Evolutionary conservation across 2,329 filamentous ascomycete genomes (phyloP), one percentile per base, ranked within the genome.

Genomic region (Pyrenochaeta sp.): DNA sequence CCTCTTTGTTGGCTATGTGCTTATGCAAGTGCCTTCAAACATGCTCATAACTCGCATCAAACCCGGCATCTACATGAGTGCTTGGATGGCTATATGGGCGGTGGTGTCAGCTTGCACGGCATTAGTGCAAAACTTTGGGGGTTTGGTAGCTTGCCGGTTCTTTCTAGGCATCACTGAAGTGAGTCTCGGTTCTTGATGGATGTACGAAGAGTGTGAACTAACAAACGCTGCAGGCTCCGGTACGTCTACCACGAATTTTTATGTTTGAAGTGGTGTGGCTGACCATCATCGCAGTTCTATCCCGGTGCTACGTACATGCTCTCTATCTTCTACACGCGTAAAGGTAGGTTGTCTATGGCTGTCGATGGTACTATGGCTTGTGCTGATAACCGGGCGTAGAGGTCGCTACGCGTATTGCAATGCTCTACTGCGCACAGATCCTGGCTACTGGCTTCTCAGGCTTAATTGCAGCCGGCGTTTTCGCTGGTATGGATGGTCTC

Each of bases 311-410:
- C 88, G 4, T 81, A 89, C 44, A 85, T 89, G 56, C 79, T 90
- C 34, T 86, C 85, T 0, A 86, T 88, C 57, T 90, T 87, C 82
- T 90, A 90, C 71, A 90, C 87, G 1, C 81, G 86, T 40, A 83
- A 83, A 51, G 64, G 64, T 62, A 39, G 25, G 52, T 32, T 34
- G 1, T 15, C 5, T 1, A 25, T 25, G 22, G 85, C 87, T 74
- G 67, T 19, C 6, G 27, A 9, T 15, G 10, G 13, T 2, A 22
- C 9, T 15, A 22, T 30, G 5, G 9, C 28, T 5, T 30, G 15
- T 2, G 25, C 56, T 59, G n/a, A 59, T 19, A 25, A 4, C 2
- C 34, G 8, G 4, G 5, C 27, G 15, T 13, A 66, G 77, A 79
- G 61, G 64, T 79, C 36, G 75, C 76, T 1, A 71, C 72, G 2